Base-by-base conservation (phyloP, 2,329 filamentous ascomycete genomes). In the Fusarium transvaalense region DNA sequence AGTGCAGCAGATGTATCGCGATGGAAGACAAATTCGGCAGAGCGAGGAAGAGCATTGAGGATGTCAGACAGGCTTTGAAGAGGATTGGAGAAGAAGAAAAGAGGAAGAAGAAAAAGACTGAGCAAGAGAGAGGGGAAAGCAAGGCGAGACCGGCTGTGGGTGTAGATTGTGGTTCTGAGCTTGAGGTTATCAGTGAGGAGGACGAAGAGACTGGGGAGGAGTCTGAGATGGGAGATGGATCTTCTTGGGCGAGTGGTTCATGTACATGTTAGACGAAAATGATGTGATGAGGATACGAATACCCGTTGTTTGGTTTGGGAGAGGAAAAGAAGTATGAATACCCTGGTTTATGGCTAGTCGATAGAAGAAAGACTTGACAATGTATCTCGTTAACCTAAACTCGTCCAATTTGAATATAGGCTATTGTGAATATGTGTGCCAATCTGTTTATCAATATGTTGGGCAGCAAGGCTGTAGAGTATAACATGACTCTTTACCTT, bases 1-100 rank as follows among this genome's bases (percentile, higher is more conserved):
- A 62, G 38, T 79, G 77, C 55, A 50, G 66, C 37, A 67, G 53
- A 42, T 78, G 76, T 52, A 46, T 32, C n/a, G 37, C 32, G 29
- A 34, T 74, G 25, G 64, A 76, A 12, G 39, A 27, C 6, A 73
- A 69, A 56, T 27, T 74, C 31, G 29, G 9, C 6, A 57, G 53
- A 25, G 55, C 57, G 23, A 64, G 56, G 59, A 60, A n/a, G 13
- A 62, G 61, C 34, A 64, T 77, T 10, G 61, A 48, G 31, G 43
- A 53, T 37, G 41, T 46, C 4, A 34, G 17, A 56, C 14, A 13
- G 23, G 17, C 14, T 31, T 31, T 31, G 23, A 32, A 27, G 34
- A 32, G 17, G 6, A 29, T 23, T 9, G 29, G 19, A 15, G 31
- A 37, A 14, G 12, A 41, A 7, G 21, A n/a, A 39, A 61, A 13